Base-by-base conservation (phyloP, 805 yeast genomes). In the Zygotorulaspora chibaensis region DNA sequence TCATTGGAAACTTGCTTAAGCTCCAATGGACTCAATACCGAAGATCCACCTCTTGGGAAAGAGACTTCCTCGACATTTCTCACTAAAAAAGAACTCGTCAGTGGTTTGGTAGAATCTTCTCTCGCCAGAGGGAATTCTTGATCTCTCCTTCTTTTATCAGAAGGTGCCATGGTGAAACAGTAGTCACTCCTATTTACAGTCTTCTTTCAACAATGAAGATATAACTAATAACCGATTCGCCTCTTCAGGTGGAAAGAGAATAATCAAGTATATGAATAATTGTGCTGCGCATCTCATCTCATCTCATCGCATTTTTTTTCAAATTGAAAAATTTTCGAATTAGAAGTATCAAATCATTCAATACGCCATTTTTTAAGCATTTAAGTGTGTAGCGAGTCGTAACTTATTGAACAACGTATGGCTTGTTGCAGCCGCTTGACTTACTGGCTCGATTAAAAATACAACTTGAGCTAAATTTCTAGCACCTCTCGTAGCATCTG, bases 31-130 rank as follows among this genome's bases (percentile, higher is more conserved):
- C 96, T 79, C 59, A 93, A 75, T 20, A 81, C 87, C 23, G 91
- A 78, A 10, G 84, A 80, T 41, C 99, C 99, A 57, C 99, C 99
- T 80, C 99, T 85, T 41, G 99, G 99, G 63, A 93, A 93, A 13
- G 77, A 63, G 18, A 65, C 65, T 34, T 68, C 72, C 26, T 70
- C 73, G 35, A 65, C 57, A 28, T 55, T 55, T 39, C 67, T 63
- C 28, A 68, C 57, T 17, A 73, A 50, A 17, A 72, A 57, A 17
- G 76, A 69, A 16, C 51, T 52, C 16, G 56, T 45, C 33, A 74
- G 73, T 17, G 64, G 70, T 45, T 51, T 51, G 3, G 75, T 69
- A n/a, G 58, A 55, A 54, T 71, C 75, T 51, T 68, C 65, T 47
- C 73, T 67, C 25, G 61, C 54, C 34, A 71, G 55, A 38, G 75